Evolutionary conservation across 192 early-diverging fungal genomes (phyloP).

Genomic region (Coemansia sp.): DNA sequence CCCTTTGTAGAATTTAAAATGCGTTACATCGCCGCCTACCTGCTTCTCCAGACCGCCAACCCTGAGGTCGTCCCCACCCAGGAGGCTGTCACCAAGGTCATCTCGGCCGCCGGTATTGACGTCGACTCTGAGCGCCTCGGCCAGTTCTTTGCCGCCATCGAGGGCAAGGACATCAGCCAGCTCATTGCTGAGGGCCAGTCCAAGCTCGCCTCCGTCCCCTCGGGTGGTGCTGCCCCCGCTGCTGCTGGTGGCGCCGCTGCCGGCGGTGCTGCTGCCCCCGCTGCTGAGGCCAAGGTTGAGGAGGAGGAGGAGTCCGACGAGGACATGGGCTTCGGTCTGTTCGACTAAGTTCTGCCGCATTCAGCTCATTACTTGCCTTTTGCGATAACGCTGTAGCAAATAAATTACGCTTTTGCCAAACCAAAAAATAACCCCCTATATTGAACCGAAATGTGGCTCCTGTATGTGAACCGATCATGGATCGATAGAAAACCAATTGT

Average conservation of each 20-base stretch:
- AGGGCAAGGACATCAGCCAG: constrained; percentile 91
- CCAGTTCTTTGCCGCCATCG: constrained; percentile 79
- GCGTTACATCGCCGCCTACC: constrained; percentile 99
- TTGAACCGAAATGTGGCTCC: no score
- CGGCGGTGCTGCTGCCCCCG: constrained; percentile 69
- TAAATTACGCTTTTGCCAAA: not conserved
- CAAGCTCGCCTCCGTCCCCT: constrained; percentile 94
- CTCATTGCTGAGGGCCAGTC: constrained; percentile 88
- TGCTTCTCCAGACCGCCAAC: constrained; percentile 90
- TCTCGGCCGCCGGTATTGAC: constrained; percentile 91
- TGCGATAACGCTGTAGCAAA: constrained; percentile 9
- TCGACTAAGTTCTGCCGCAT: constrained; percentile 74
- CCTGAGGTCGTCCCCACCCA: constrained; percentile 77
- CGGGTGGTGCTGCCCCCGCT: constrained; percentile 83
- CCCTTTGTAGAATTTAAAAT: constrained; percentile 62
- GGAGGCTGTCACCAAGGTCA: constrained; percentile 79
- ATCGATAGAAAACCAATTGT: not conserved
- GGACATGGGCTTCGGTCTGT: constrained; percentile 98
- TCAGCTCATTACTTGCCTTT: not conserved
- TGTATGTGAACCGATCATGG: not conserved
- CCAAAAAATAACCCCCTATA: not conserved
- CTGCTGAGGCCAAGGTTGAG: constrained; percentile 65
- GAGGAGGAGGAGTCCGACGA: constrained; percentile 89
- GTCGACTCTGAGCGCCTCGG: constrained; percentile 81
- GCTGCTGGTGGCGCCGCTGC: constrained; percentile 68